These are phyloP conservation scores for Amaranthus tricolor DNA, from an alignment of 179 eudicot genomes.

Conservation along the genomic window DNA sequence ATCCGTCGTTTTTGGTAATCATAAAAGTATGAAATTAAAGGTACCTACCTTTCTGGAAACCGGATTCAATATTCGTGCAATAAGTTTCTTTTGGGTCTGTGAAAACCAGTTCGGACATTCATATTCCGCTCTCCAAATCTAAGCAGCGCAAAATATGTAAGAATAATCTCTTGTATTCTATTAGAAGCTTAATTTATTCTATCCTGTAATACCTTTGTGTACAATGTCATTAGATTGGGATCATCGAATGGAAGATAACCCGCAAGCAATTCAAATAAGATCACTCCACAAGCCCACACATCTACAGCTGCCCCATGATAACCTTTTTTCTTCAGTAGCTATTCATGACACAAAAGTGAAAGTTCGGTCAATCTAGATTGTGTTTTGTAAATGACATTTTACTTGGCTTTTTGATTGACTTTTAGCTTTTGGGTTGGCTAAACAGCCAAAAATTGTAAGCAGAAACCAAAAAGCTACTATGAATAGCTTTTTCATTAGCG, in stretches of 20 bases:
- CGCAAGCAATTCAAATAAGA: constrained; percentile 53
- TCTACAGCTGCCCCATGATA: constrained; percentile 64
- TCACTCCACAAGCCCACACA: constrained; percentile 64
- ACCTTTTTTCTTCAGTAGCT: constrained; percentile 45
- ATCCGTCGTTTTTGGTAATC: neutral
- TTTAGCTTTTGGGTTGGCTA: too few species aligned
- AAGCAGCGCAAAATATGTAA: neutral
- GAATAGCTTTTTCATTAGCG: too few species aligned
- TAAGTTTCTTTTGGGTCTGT: constrained; percentile 39
- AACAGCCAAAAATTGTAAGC: too few species aligned
- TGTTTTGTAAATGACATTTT: too few species aligned
- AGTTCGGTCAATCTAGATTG: neutral
- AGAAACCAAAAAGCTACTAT: too few species aligned
- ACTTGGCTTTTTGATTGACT: too few species aligned
- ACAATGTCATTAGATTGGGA: constrained; percentile 39
- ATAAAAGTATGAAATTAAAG: neutral
- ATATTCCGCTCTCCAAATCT: constrained; percentile 50
- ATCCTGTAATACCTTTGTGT: constrained; percentile 34
- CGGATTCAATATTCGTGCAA: constrained; percentile 42
- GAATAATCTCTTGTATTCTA: neutral
- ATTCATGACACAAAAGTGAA: constrained; percentile 15
- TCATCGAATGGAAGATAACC: constrained; percentile 54
- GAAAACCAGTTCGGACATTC: constrained; percentile 53
- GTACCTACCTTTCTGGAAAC: constrained; percentile 35
- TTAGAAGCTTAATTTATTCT: constrained; percentile 1